Percentiles rank a stretch among this genome's conserved stretches.
These are phyloP conservation scores for Crepidotus sp. DNA, from an alignment of 1,284 basidiomycete species.

Conservation along the genomic window DNA sequence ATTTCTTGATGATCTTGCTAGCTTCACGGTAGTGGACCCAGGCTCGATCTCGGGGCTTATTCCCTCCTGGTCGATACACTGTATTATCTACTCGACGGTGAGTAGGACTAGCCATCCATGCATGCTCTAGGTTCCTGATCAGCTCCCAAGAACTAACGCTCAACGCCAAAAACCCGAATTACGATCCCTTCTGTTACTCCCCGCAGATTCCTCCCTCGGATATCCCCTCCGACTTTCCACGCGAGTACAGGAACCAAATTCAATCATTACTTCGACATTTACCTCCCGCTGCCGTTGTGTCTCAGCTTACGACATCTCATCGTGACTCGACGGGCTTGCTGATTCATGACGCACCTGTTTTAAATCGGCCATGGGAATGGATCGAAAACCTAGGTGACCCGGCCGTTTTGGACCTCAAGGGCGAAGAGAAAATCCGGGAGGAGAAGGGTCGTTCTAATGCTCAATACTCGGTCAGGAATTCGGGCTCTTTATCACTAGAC, in stretches of 20 bases:
- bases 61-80: conserved; percentile 65
- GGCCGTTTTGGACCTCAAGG: conserved; percentile 29
- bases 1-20: conserved; percentile 20
- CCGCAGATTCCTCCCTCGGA: conserved; percentile 42
- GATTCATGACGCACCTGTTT: conserved; percentile 43
- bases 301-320: conserved; percentile 49
- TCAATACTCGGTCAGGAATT: conserved; percentile 45
- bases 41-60: conserved; percentile 48
- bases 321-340: conserved; percentile 43
- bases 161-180: conserved; percentile 40
- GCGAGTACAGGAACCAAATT: conserved; percentile 47
- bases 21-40: conserved; percentile 43
- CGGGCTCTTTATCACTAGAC: conserved; percentile 65
- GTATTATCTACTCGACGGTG: conserved; percentile 66
- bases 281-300: conserved; percentile 41
- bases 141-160: conserved; percentile 45
- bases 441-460: conserved; percentile 26
- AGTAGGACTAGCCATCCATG: conserved; percentile 16
- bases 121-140: not conserved
- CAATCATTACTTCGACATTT: conserved; percentile 46
- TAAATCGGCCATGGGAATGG: conserved; percentile 80
- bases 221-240: conserved; percentile 48
- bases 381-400: conserved; percentile 67
- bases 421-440: conserved; percentile 26
- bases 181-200: conserved; percentile 58